These are phyloP conservation scores for Hypoxylon sp. DNA, from an alignment of 2,329 filamentous ascomycete species.

Conservation along the genomic window DNA sequence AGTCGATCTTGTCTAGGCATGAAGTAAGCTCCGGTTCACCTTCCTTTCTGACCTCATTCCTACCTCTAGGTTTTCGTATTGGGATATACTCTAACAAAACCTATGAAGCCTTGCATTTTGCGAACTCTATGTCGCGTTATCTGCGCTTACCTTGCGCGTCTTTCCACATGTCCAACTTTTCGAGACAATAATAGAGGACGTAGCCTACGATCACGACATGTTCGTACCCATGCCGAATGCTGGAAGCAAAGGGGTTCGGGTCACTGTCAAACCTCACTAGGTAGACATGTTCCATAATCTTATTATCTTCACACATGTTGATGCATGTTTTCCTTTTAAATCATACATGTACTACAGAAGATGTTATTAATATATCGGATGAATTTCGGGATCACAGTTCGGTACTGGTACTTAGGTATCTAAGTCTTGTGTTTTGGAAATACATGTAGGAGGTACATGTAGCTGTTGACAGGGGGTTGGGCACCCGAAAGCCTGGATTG, in stretches of 20 bases:
- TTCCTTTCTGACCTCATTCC: not conserved
- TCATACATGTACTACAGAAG: not conserved
- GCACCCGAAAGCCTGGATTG: not conserved
- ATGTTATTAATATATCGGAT: not conserved
- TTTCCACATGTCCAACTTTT: conserved; percentile 49
- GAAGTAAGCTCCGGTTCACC: conserved; percentile 49
- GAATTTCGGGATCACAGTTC: no score
- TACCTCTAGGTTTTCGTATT: not conserved
- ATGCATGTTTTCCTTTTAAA: not conserved
- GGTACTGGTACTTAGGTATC: no score
- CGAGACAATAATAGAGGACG: conserved; percentile 51
- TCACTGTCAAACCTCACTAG: conserved; percentile 12
- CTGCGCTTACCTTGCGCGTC: conserved; percentile 50
- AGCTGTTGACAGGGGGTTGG: not conserved
- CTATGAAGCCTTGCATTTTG: conserved; percentile 40
- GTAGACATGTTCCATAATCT: not conserved
- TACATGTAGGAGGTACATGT: no score
- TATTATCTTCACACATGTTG: not conserved
- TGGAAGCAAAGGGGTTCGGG: conserved; percentile 39
- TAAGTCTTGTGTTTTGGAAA: no score
- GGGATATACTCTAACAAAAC: conserved; percentile 7
- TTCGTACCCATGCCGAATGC: conserved; percentile 44
- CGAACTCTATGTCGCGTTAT: conserved; percentile 49
- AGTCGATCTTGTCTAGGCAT: conserved; percentile 60
- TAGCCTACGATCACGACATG: conserved; percentile 53